Evolutionary conservation across 1,139 yeast genomes (phyloP), one percentile per base, ranked within the genome.

Genomic region (Zygoascus meyerae): DNA sequence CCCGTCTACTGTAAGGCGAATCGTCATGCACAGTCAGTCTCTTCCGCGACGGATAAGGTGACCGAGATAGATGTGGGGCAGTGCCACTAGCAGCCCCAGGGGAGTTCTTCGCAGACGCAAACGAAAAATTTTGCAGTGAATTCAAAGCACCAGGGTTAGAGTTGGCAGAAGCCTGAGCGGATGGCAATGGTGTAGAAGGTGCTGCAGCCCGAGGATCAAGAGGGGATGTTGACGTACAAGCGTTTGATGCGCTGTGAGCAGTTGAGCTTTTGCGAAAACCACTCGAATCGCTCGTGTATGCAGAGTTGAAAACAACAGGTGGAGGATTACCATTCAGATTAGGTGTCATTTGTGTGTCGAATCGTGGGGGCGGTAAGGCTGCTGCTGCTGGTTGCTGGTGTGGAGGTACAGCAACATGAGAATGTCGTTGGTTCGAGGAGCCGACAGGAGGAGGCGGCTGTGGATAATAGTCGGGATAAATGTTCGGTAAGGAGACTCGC

Each of bases 221-320:
- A 29, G 64, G 63, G 44, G 58, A 62, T 5, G 58, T 51, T 3
- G 56, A 45, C 12, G 56, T 40, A 18, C 42, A 40, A 30, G 50
- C 18, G 26, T 21, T 21, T 21, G 26, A 4, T 4, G 26, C 7
- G 4, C 26, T 7, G 11, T 55, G 48, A 34, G 57, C 51, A 12
- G 60, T 47, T 9, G 63, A 54, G 3, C 63, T 57, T 44, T 58
- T 59, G 34, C 62, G 48, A 52, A 60, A 61, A 14, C 62, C 63
- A 14, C 57, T 57, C 2, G 63, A 59, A 46, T 59, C 64, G 32
- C n/a, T 56, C 5, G 63, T 61, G 41, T 60, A 61, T 8, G 65
- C 62, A 2, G 65, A 48, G 44, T 61, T 61, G 50, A 61, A 61
- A 8, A 61, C 55, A 8, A 59, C 41, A 35, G 26, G 44, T 10